Conservation (phyloP, 2,329 filamentous ascomycete species). For the Fusarium sp. region DNA sequence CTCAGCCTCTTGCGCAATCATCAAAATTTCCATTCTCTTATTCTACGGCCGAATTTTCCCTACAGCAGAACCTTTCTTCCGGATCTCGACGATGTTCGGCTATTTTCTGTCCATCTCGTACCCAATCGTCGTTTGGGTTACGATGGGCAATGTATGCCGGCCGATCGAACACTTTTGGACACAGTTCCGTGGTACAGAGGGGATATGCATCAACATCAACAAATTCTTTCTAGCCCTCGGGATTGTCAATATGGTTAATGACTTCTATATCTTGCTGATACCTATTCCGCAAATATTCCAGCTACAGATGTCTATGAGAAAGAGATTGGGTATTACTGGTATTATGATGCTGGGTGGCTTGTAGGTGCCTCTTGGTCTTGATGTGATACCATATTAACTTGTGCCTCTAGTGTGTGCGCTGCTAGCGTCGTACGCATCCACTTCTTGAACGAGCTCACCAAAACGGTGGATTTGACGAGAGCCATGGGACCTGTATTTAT, state of each 20-base stretch:
- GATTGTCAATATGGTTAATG: slow-evolving; percentile 18
- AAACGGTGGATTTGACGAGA: slow-evolving; percentile 1
- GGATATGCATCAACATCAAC: slow-evolving; percentile 23
- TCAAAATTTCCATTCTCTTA: slow-evolving; percentile 29
- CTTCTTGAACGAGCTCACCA: slow-evolving; percentile 7
- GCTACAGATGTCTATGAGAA: slow-evolving; percentile 14
- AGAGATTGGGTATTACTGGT: slow-evolving; percentile 7
- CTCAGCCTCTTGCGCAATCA: not conserved
- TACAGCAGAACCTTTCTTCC: not conserved
- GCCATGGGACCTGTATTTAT: slow-evolving; percentile 24
- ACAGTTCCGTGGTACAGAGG: slow-evolving; percentile 2
- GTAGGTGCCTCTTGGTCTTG: not conserved
- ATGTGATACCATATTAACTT: not conserved
- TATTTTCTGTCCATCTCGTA: slow-evolving; percentile 23
- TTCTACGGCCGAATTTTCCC: slow-evolving; percentile 27
- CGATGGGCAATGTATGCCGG: slow-evolving; percentile 15
- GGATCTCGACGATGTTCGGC: not conserved
- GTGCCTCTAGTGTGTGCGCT: slow-evolving; percentile 7
- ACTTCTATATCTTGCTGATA: slow-evolving; percentile 11
- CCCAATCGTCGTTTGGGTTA: slow-evolving; percentile 18
- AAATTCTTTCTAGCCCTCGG: slow-evolving; percentile 22
- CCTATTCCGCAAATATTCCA: slow-evolving; percentile 15
- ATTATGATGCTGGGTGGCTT: slow-evolving; percentile 21
- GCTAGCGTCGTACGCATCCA: slow-evolving; percentile 18
- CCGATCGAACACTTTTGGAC: slow-evolving; percentile 13